phyloP scores from a whole-genome alignment of 139 green algal genomes.

The Chlorella sp. region DNA sequence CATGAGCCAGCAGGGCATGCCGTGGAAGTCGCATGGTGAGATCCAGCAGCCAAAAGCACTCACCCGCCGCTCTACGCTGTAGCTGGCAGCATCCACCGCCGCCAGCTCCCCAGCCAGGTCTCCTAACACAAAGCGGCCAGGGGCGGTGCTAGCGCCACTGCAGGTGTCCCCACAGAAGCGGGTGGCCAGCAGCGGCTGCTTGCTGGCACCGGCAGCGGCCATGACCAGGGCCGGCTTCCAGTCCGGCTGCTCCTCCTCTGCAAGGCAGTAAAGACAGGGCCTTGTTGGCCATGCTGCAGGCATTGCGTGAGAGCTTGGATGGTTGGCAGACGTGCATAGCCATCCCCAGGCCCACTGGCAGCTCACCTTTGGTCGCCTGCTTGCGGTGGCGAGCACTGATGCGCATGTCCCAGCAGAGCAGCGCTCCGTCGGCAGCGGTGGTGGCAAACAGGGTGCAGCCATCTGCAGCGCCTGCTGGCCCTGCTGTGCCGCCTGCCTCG shows the following conservation, averaged over 20 bases:
- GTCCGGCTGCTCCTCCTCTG: constrained; percentile 64
- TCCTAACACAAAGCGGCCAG: constrained; percentile 63
- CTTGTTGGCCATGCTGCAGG: background rate
- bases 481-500: background rate
- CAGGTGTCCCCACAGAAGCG: constrained; percentile 56
- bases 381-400: constrained; percentile 22
- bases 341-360: too few relatives aligned
- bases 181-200: constrained; percentile 34
- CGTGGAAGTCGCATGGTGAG: too few relatives aligned
- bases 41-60: too few relatives aligned
- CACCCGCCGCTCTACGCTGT: too few relatives aligned
- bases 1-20: background rate
- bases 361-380: background rate
- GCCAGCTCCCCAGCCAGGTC: constrained; percentile 75
- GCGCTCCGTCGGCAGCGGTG: constrained; percentile 65
- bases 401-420: constrained; percentile 91
- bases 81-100: constrained; percentile 56
- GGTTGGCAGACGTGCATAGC: too few relatives aligned
- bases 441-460: constrained; percentile 85
- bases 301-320: too few relatives aligned
- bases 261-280: background rate
- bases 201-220: background rate
- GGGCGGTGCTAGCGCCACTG: constrained; percentile 23
- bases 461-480: background rate
- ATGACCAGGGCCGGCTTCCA: constrained; percentile 80